These are phyloP conservation scores for Penicillium canescens DNA, from an alignment of 495 filamentous ascomycete species.

Conservation along the genomic window DNA sequence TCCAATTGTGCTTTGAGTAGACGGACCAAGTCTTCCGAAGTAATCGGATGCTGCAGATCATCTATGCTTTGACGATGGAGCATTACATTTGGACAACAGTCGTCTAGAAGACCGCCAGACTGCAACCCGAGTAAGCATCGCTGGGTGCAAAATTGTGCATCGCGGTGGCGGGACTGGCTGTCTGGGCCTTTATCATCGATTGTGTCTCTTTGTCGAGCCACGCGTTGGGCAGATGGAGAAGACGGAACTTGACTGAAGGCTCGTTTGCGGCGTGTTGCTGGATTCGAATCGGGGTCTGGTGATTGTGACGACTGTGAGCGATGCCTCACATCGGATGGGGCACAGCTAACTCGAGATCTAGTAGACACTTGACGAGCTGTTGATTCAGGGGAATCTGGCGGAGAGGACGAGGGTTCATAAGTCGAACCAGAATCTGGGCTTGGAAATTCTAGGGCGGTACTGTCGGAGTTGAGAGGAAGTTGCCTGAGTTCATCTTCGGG, in stretches of 20 bases:
- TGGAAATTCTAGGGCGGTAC: constrained; percentile 9
- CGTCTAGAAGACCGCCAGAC: too few relatives aligned
- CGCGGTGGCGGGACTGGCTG: constrained; percentile 1
- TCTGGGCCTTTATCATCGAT: constrained; percentile 8
- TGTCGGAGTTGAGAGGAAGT: constrained; percentile 14
- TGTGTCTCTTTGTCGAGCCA: constrained; percentile 13
- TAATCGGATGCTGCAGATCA: too few relatives aligned
- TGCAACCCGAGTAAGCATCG: too few relatives aligned
- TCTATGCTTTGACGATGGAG: too few relatives aligned
- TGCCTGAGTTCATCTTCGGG: constrained; percentile 20
- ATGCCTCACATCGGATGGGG: too few relatives aligned
- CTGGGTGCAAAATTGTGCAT: too few relatives aligned
- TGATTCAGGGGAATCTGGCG: constrained; percentile 9
- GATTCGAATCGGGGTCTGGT: too few relatives aligned
- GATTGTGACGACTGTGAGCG: too few relatives aligned
- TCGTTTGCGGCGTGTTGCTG: too few relatives aligned
- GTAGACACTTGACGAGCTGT: constrained; percentile 16
- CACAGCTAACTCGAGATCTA: constrained; percentile 22
- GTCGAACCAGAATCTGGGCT: constrained; percentile 18
- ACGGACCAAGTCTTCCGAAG: constrained; percentile 2
- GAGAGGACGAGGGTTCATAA: constrained; percentile 22
- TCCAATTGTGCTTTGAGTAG: constrained; percentile 28
- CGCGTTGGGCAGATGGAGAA: too few relatives aligned
- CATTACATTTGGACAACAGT: too few relatives aligned
- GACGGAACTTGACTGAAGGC: too few relatives aligned